Conservation (phyloP, 1,139 yeast species). For the Blastobotrys buckinghamii region DNA sequence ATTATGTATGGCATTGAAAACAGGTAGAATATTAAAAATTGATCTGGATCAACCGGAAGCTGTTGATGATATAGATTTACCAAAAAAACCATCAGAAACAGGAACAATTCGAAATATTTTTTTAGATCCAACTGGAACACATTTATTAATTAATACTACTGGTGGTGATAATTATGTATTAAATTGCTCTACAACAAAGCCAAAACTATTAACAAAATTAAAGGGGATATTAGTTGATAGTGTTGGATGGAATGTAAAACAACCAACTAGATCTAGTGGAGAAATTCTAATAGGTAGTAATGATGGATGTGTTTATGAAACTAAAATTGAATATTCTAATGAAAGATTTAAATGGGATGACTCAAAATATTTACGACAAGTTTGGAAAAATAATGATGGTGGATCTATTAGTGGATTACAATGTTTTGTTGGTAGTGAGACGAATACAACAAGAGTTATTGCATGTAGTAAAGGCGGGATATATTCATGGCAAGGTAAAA, state of each 20-base stretch:
- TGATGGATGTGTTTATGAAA: slow-evolving; percentile 43
- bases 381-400: slow-evolving; percentile 33
- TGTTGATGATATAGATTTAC: slow-evolving; percentile 38
- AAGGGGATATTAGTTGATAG: slow-evolving; percentile 39
- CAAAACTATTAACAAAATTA: slow-evolving; percentile 39
- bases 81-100: slow-evolving; percentile 24
- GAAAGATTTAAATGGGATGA: slow-evolving; percentile 41
- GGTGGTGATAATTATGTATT: slow-evolving; percentile 43
- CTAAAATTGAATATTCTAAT: slow-evolving; percentile 40
- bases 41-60: slow-evolving; percentile 50
- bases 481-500: slow-evolving; percentile 37
- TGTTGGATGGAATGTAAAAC: slow-evolving; percentile 41
- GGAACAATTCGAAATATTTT: slow-evolving; percentile 37
- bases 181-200: slow-evolving; percentile 35
- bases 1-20: slow-evolving; percentile 42
- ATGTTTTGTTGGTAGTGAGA: slow-evolving; percentile 21
- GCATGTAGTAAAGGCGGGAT: slow-evolving; percentile 38
- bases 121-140: slow-evolving; percentile 46
- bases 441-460: slow-evolving; percentile 25
- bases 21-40: slow-evolving; percentile 45
- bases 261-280: slow-evolving; percentile 39
- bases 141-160: slow-evolving; percentile 43
- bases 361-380: slow-evolving; percentile 34
- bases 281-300: slow-evolving; percentile 45
- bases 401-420: slow-evolving; percentile 35